Evolutionary conservation across 306 rosid species (phyloP), one percentile per base, ranked within the genome.

Genomic region (Phaseolus lunatus): DNA sequence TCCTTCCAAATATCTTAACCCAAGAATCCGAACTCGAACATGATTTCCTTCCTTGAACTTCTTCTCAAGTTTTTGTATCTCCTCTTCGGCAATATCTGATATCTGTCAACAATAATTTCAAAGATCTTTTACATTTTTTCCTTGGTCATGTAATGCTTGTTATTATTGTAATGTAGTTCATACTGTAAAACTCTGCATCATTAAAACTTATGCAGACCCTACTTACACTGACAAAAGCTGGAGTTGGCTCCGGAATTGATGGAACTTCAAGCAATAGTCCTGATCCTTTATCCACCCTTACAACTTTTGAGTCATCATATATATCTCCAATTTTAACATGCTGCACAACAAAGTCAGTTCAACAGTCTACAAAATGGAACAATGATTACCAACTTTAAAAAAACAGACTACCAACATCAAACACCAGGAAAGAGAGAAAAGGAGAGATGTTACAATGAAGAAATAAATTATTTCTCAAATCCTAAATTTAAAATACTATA

Each of bases 1-100:
- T 53, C 98, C 98, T 85, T 95, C 98, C 86, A 95, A 88, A 78
- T 87, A 90, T 87, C 91, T 89, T 70, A 90, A 88, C 79, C 96
- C 97, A 70, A 92, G 96, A 81, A 92, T 84, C 41, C 98, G 89
- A 78, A 90, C 97, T 57, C 98, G 91, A 67, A 88, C 90, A 45
- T 9, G 84, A 85, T 81, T 89, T 61, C 97, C 98, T 85, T 88
- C 92, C 86, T 83, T 95, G 78, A 81, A 95, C 88, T 86, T 95
- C 88, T 95, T 95, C 83, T 91, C 97, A 75, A 92, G 90, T 82
- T 88, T 95, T 72, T 81, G 87, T 78, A 73, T 84, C 75, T 76
- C 94, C 52, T 77, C 91, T 79, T 95, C 97, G 73, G 90, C 91
- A 82, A 89, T 84, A 86, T 95, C 97, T 75, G 91, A 89, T 79